A percentile compares a stretch with the other conserved stretches of the same genome.
Conservation (phyloP, 306 rosid genomes). For the Dicorynia guianensis region DNA sequence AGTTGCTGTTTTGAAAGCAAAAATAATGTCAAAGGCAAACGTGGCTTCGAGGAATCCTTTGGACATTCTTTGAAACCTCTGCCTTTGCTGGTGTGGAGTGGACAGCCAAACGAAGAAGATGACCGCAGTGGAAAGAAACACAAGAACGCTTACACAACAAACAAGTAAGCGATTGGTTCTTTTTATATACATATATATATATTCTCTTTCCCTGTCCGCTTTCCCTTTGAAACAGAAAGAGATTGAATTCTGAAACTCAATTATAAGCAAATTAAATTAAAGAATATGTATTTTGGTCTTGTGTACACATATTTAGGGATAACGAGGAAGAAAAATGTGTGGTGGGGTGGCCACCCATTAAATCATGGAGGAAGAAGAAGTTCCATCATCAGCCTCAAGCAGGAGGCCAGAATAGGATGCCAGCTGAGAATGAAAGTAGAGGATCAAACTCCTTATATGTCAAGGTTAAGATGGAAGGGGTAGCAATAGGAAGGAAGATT, state of each 20-base stretch:
- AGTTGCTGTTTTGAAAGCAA: conserved; percentile 37
- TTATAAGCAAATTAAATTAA: not conserved
- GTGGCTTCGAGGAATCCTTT: conserved; percentile 66
- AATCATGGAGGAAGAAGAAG: conserved; percentile 73
- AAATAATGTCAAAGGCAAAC: conserved; percentile 53
- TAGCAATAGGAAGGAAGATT: conserved; percentile 71
- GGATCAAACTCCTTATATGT: conserved; percentile 56
- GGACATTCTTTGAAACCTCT: conserved; percentile 41
- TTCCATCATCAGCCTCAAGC: conserved; percentile 49
- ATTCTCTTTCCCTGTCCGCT: not conserved
- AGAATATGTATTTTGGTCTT: not conserved
- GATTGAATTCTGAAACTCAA: not conserved
- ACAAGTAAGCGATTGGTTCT: conserved; percentile 55
- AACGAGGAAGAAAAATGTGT: conserved; percentile 48
- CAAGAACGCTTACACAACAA: conserved; percentile 40
- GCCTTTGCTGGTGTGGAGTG: conserved; percentile 69
- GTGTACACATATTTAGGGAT: conserved; percentile 37
- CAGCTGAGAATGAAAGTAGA: conserved; percentile 43
- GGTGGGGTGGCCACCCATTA: conserved; percentile 96
- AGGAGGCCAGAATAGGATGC: conserved; percentile 27
- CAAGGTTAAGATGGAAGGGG: conserved; percentile 92
- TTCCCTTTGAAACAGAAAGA: not conserved
- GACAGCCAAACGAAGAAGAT: conserved; percentile 76
- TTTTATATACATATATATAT: no score
- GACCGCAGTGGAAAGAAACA: conserved; percentile 50